phyloP scores from a whole-genome alignment of 1,139 yeast species.

The Entelexis paramagnoliae region DNA sequence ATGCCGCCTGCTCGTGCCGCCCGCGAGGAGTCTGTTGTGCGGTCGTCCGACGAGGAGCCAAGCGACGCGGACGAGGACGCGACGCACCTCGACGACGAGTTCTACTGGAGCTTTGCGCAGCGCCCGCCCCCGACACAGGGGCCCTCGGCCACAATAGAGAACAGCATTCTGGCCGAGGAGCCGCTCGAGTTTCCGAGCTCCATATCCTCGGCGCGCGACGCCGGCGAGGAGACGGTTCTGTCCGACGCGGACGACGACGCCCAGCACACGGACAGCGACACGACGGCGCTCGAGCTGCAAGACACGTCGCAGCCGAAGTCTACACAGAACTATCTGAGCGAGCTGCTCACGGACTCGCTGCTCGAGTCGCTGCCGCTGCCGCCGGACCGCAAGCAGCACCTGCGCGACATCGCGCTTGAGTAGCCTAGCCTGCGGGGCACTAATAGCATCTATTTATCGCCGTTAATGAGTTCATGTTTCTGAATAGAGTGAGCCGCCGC shows the following conservation, averaged over 20 bases:
- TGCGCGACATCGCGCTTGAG: too few relatives aligned
- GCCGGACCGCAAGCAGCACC: slow-evolving; percentile 14
- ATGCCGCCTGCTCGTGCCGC: too few relatives aligned
- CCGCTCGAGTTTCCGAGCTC: background rate
- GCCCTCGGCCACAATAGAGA: background rate
- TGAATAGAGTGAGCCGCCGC: too few relatives aligned
- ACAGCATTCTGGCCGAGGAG: slow-evolving; percentile 1
- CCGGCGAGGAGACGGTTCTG: background rate
- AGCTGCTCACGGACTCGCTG: slow-evolving; percentile 26
- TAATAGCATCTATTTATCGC: too few relatives aligned
- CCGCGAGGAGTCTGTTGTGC: slow-evolving; percentile 3
- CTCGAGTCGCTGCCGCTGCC: slow-evolving; percentile 28
- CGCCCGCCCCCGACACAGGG: background rate
- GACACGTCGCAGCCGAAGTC: background rate
- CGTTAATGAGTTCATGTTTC: too few relatives aligned
- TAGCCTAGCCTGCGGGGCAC: too few relatives aligned
- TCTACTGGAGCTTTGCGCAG: background rate
- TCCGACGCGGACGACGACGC: slow-evolving; percentile 2
- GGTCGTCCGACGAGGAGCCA: slow-evolving; percentile 4
- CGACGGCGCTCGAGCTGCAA: background rate
- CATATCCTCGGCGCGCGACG: too few relatives aligned
- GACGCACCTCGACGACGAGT: slow-evolving; percentile 3
- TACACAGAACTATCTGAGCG: slow-evolving; percentile 21
- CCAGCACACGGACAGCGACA: slow-evolving; percentile 1
- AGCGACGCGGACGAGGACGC: slow-evolving; percentile 7